These are phyloP conservation scores for Geotrichum europaeum DNA, from an alignment of 1,139 yeast genomes.

Conservation along the genomic window DNA sequence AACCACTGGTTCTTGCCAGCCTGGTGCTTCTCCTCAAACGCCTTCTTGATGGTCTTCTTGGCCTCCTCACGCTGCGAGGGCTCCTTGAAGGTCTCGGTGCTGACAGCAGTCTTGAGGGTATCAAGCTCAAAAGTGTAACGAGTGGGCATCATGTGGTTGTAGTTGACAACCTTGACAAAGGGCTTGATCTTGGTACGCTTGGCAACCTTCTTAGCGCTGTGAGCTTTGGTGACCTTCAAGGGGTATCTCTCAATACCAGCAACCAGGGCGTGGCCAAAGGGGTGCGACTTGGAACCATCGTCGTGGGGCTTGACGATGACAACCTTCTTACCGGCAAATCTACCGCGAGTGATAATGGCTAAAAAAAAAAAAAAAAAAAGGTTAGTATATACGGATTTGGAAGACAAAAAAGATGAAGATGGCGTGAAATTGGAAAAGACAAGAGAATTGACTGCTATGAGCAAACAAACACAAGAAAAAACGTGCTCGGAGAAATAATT, in stretches of 20 bases:
- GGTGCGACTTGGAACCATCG: slow-evolving; percentile 98
- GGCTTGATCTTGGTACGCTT: slow-evolving; percentile 99
- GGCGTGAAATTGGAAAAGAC: no score
- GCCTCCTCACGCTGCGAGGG: slow-evolving; percentile 99
- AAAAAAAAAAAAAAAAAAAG: slow-evolving; percentile 19
- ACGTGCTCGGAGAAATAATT: no score
- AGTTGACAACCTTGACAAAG: slow-evolving; percentile 97
- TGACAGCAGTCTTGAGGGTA: slow-evolving; percentile 83
- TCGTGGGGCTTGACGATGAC: slow-evolving; percentile 98
- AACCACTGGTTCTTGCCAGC: slow-evolving; percentile 99
- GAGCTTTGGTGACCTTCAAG: slow-evolving; percentile 90
- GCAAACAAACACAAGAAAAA: no score
- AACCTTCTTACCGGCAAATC: slow-evolving; percentile 99
- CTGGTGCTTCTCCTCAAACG: slow-evolving; percentile 99
- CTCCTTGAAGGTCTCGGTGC: slow-evolving; percentile 93
- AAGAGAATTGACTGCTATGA: no score
- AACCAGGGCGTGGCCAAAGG: slow-evolving; percentile 98
- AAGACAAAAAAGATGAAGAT: no score
- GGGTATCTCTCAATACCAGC: slow-evolving; percentile 99
- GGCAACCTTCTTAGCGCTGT: slow-evolving; percentile 94
- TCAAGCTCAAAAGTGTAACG: slow-evolving; percentile 98
- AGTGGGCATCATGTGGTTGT: slow-evolving; percentile 99
- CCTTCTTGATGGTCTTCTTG: slow-evolving; percentile 98
- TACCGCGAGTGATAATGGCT: slow-evolving; percentile 99
- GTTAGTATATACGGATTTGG: background rate